Percentiles rank a stretch among this genome's conserved stretches.
These are phyloP conservation scores for Puccinia triticina DNA, from an alignment of 1,284 basidiomycete genomes.

Conservation along the genomic window DNA sequence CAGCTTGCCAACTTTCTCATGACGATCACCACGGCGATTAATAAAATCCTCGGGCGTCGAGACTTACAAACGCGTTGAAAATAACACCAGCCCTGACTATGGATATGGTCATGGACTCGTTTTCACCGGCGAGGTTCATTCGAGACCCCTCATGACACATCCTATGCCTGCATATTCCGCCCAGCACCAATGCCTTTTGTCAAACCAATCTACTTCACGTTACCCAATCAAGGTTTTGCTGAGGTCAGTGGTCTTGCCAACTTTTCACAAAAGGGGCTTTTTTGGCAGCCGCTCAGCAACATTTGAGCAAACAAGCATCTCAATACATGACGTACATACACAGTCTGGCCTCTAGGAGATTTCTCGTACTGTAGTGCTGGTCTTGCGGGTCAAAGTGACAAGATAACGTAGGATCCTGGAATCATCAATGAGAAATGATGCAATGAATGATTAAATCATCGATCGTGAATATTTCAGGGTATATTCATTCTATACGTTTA, in stretches of 20 bases:
- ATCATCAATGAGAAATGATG: neutral
- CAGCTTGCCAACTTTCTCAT: conserved; percentile 3
- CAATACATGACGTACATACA: too few species aligned
- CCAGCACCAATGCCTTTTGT: too few species aligned
- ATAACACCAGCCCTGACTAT: neutral
- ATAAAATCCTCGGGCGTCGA: neutral
- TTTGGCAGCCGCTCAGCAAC: too few species aligned
- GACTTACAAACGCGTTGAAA: neutral
- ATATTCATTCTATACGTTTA: neutral
- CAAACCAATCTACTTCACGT: too few species aligned
- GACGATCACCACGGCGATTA: neutral
- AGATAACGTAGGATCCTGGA: too few species aligned
- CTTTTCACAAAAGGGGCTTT: too few species aligned
- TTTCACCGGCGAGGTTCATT: neutral
- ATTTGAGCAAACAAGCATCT: too few species aligned
- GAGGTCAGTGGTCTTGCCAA: too few species aligned
- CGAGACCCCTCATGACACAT: neutral
- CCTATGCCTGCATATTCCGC: neutral
- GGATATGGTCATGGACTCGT: neutral
- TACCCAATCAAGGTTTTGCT: too few species aligned
- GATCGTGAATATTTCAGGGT: neutral
- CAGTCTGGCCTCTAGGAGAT: too few species aligned
- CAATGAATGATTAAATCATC: neutral
- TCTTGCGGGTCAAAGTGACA: too few species aligned
- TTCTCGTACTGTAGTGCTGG: too few species aligned